Conservation (phyloP, 2,329 filamentous ascomycete species). For the Diaporthe citriasiana region DNA sequence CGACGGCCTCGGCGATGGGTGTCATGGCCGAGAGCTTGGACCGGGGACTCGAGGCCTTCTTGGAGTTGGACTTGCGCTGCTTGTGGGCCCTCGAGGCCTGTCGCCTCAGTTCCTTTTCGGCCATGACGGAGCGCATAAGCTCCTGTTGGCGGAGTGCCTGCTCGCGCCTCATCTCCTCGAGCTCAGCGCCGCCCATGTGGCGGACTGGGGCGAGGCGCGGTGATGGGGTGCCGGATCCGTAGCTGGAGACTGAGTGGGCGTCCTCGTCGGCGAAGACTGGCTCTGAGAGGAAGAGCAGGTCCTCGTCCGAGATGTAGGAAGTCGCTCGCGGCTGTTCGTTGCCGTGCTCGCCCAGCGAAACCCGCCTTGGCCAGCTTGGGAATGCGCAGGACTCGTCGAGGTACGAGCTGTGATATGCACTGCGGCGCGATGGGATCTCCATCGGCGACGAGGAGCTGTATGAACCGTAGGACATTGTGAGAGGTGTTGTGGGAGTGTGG, state of each 20-base stretch:
- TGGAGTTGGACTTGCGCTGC: conserved; percentile 53
- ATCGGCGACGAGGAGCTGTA: conserved; percentile 65
- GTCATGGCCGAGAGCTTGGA: conserved; percentile 65
- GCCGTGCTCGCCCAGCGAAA: conserved; percentile 62
- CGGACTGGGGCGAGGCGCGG: conserved; percentile 50
- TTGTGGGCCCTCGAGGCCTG: conserved; percentile 57
- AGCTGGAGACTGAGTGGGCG: conserved; percentile 59
- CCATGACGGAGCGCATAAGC: conserved; percentile 63
- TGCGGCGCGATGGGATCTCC: conserved; percentile 58
- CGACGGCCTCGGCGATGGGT: conserved; percentile 66
- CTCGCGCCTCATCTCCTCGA: conserved; percentile 65
- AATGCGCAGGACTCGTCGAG: conserved; percentile 66
- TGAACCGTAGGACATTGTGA: conserved; percentile 61
- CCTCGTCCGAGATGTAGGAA: conserved; percentile 74
- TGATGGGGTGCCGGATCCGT: conserved; percentile 60
- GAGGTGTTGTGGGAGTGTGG: conserved; percentile 46
- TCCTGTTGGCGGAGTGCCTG: conserved; percentile 66
- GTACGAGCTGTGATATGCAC: conserved; percentile 45
- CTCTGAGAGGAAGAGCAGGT: conserved; percentile 64
- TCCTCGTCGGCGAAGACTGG: conserved; percentile 68
- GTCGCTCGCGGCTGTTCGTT: conserved; percentile 60
- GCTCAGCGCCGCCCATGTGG: conserved; percentile 61
- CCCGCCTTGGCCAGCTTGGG: conserved; percentile 71
- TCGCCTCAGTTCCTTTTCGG: conserved; percentile 69
- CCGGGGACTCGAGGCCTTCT: conserved; percentile 63